Percentiles rank a stretch among this genome's conserved stretches.
Conservation (phyloP, 1,284 basidiomycete genomes). For the Sporisorium scitamineum region DNA sequence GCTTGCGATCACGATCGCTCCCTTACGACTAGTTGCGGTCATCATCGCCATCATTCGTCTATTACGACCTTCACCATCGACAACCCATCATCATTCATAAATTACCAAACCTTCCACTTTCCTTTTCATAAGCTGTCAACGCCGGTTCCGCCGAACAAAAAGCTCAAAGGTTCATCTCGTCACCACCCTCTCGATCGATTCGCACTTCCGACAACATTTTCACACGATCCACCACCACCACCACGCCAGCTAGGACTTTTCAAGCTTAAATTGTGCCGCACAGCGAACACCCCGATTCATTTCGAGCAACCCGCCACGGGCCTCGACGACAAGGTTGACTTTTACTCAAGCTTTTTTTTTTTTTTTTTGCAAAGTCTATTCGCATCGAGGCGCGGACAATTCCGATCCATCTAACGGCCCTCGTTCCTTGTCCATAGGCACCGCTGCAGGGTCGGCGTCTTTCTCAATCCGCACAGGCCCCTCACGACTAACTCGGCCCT, state of each 20-base stretch:
- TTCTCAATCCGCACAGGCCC: background rate
- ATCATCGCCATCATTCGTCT: background rate
- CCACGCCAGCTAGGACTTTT: background rate
- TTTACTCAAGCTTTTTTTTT: background rate
- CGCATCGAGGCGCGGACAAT: constrained; percentile 3
- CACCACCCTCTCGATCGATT: background rate
- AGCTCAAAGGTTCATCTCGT: constrained; percentile 4
- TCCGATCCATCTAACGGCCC: constrained; percentile 2
- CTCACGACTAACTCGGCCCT: background rate
- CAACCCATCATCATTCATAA: background rate
- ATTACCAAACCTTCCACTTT: background rate
- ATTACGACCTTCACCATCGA: background rate
- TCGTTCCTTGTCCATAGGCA: background rate
- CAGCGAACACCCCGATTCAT: constrained; percentile 2
- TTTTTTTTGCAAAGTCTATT: background rate
- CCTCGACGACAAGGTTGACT: constrained; percentile 9
- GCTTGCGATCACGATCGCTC: background rate
- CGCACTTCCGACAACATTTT: constrained; percentile 2
- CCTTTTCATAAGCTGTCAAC: background rate
- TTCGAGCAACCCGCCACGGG: background rate
- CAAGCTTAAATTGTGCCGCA: background rate
- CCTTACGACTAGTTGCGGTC: background rate
- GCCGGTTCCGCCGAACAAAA: background rate
- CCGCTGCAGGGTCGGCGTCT: constrained; percentile 2
- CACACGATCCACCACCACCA: constrained; percentile 4